Conservation (phyloP, 1,139 yeast species). For the Debaryomyces nepalensis region DNA sequence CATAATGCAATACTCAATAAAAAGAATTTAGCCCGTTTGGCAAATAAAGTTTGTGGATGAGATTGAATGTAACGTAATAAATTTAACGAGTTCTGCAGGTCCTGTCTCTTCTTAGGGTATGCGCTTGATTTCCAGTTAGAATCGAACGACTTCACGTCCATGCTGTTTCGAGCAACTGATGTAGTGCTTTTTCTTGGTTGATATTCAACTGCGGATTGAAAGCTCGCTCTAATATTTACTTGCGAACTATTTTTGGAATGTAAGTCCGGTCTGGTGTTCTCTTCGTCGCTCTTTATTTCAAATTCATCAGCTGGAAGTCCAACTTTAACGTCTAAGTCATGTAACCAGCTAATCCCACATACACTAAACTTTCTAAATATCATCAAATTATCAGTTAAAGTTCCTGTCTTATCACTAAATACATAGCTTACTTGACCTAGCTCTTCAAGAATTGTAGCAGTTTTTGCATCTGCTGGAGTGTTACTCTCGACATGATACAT, state of each 20-base stretch:
- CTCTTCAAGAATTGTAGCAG: conserved; percentile 95
- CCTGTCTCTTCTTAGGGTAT: conserved; percentile 38
- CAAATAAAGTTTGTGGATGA: conserved; percentile 70
- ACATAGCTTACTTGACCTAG: conserved; percentile 95
- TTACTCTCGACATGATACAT: conserved; percentile 86
- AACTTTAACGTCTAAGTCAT: conserved; percentile 60
- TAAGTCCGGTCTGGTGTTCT: not conserved
- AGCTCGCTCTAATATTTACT: conserved; percentile 6
- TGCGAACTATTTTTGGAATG: conserved; percentile 7
- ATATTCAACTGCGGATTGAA: conserved; percentile 13
- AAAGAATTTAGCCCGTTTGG: conserved; percentile 78
- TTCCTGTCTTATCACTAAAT: conserved; percentile 97
- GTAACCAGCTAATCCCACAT: conserved; percentile 89
- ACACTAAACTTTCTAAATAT: conserved; percentile 81
- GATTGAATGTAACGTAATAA: conserved; percentile 70
- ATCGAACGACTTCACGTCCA: conserved; percentile 27
- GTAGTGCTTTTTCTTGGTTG: conserved; percentile 35
- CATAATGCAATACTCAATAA: conserved; percentile 83
- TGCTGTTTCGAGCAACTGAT: conserved; percentile 38
- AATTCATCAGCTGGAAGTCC: conserved; percentile 15
- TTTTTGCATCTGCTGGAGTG: conserved; percentile 93
- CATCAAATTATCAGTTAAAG: conserved; percentile 91
- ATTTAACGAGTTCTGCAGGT: conserved; percentile 47
- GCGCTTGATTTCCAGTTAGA: conserved; percentile 46
- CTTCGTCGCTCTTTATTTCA: not conserved